A percentile compares a stretch with the other conserved stretches of the same genome.
Conservation (phyloP, 2,329 filamentous ascomycete species). For the Setomelanomma holmii region DNA sequence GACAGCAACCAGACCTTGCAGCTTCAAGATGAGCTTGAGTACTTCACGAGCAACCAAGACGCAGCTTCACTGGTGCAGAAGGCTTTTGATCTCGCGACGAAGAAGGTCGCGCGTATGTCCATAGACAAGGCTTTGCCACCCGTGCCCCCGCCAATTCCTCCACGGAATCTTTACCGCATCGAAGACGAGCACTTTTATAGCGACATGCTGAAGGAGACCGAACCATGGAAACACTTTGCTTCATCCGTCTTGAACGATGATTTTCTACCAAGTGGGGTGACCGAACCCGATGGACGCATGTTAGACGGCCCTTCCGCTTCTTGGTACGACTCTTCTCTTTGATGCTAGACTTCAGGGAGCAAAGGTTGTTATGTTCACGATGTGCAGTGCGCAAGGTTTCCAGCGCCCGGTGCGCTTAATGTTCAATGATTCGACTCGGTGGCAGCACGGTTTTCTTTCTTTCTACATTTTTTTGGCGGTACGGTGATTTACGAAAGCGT, state of each 20-base stretch:
- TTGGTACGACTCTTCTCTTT: background rate
- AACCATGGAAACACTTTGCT: slow-evolving; percentile 3
- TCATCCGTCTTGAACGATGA: slow-evolving; percentile 2
- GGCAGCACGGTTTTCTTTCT: background rate
- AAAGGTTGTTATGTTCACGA: background rate
- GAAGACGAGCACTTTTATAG: background rate
- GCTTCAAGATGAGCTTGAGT: slow-evolving; percentile 41
- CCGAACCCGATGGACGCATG: background rate
- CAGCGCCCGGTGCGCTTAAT: slow-evolving; percentile 2
- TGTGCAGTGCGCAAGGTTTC: background rate
- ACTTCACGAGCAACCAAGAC: slow-evolving; percentile 23
- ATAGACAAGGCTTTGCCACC: slow-evolving; percentile 6
- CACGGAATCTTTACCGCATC: slow-evolving; percentile 15
- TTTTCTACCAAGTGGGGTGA: slow-evolving; percentile 1
- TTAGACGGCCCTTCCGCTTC: background rate
- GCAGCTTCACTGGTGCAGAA: slow-evolving; percentile 26
- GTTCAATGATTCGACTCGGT: background rate
- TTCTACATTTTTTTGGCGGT: background rate
- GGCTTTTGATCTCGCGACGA: slow-evolving; percentile 27
- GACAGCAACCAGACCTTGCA: slow-evolving; percentile 25
- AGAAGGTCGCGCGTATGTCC: slow-evolving; percentile 3
- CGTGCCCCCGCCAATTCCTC: slow-evolving; percentile 10
- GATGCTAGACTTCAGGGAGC: background rate
- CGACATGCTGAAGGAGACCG: slow-evolving; percentile 2
- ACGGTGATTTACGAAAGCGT: background rate